Evolutionary conservation across 371 early-diverging fungal species (phyloP), one percentile per base, ranked within the genome.

Genomic region (Lichtheimia hyalospora): DNA sequence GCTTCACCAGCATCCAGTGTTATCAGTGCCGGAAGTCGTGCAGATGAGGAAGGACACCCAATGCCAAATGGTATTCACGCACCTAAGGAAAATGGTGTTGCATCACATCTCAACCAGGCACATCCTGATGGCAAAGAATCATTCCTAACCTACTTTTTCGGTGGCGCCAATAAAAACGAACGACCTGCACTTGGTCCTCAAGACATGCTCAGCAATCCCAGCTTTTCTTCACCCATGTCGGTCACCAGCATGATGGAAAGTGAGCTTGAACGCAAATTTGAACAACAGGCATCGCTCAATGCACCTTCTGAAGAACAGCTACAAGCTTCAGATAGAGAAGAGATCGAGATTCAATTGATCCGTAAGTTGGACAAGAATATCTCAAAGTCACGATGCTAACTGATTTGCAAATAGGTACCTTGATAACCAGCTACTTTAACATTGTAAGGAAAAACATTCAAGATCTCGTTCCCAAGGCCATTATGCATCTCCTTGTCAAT

Each of bases 381-480:
- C 12, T 49, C 13, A 49, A 12, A 6, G 34, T 2, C 5, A 2
- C 46, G 15, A n/a, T 54, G 1, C 43, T 40, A 15, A 34, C 48
- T 21, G 4, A 24, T 5, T 27, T 49, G 10, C n/a, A 20, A 27
- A 12, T 71, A 87, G 87, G 61, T 13, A 50, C 68, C 42, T 58
- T 77, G 54, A 58, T 73, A 58, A 54, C 68, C 59, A 60, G 71
- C 39, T 46, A 77, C 57, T 62, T 69, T 40, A 58, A 56, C 49
- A 60, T 69, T 44, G 46, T 70, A 15, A 84, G 93, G 63, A 91
- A 91, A 73, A 84, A 88, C 16, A 88, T 95, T 40, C 88, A 92
- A 63, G 96, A 96, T 57, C 74, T 92, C 56, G 94, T 96, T 4
- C 97, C 97, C 14, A 96, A 96, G 69, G 92, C 96, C 0, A 88